These are phyloP conservation scores for Coemansia aciculifera DNA, from an alignment of 192 early-diverging fungal genomes.

Conservation along the genomic window DNA sequence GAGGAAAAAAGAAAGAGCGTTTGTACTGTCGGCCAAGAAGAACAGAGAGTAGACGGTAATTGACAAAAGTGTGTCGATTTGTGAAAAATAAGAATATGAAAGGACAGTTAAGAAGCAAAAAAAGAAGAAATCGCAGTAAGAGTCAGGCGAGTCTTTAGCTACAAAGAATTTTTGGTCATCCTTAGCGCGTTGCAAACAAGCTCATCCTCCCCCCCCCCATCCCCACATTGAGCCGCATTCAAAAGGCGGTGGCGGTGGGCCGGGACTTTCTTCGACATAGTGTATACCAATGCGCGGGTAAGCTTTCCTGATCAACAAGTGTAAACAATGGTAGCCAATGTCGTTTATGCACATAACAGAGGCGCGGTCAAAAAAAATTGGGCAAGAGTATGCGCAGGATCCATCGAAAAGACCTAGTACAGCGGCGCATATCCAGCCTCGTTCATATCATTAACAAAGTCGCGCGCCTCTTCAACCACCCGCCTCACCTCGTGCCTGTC, in stretches of 20 bases:
- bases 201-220: background rate
- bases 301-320: background rate
- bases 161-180: background rate
- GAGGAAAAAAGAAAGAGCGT: background rate
- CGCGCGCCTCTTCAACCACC: constrained; percentile 29
- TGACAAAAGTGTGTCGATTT: background rate
- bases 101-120: background rate
- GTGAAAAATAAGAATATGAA: constrained; percentile 4
- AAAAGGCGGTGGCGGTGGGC: background rate
- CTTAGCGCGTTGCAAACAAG: background rate
- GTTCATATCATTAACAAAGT: constrained; percentile 40
- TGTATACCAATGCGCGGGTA: background rate
- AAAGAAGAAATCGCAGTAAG: constrained; percentile 5
- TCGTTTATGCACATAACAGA: constrained; percentile 13
- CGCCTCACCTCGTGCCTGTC: constrained; percentile 18
- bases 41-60: background rate
- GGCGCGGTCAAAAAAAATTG: background rate
- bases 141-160: background rate
- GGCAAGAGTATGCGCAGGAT: background rate
- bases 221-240: background rate
- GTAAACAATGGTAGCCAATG: constrained; percentile 10
- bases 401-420: constrained; percentile 14
- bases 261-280: background rate
- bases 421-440: constrained; percentile 44
- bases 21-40: background rate